Conservation (phyloP, 2,329 filamentous ascomycete species). For the Lachnellula suecica region DNA sequence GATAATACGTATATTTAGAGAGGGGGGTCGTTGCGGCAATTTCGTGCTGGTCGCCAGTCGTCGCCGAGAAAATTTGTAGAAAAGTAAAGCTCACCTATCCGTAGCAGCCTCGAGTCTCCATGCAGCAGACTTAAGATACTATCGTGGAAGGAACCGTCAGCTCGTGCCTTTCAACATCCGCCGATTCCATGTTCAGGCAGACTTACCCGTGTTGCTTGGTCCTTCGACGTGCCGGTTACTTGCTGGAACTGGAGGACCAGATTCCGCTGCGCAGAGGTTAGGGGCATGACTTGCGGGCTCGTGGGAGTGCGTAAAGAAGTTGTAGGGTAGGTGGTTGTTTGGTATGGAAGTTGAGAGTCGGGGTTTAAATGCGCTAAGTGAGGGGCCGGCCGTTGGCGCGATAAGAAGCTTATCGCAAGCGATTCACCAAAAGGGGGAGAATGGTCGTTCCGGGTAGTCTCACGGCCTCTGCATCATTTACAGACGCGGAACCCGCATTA, state of each 20-base stretch:
- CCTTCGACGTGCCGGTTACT: slow-evolving; percentile 32
- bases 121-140: slow-evolving; percentile 36
- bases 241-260: slow-evolving; percentile 29
- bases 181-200: slow-evolving; percentile 2
- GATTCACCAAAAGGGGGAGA: not conserved
- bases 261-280: slow-evolving; percentile 20
- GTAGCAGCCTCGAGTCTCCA: slow-evolving; percentile 38
- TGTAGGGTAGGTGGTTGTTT: no score
- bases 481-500: no score
- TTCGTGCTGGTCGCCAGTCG: no score
- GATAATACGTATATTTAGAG: no score
- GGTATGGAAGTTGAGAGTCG: not conserved
- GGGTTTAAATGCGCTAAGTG: not conserved
- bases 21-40: no score
- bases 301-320: no score
- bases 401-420: slow-evolving; percentile 8
- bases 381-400: not conserved
- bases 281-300: slow-evolving; percentile 25
- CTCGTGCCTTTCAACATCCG: slow-evolving; percentile 9
- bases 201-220: slow-evolving; percentile 30
- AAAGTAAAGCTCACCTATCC: slow-evolving; percentile 36
- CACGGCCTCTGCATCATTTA: no score
- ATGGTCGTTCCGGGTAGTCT: no score
- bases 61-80: no score
- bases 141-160: slow-evolving; percentile 20